Percentiles rank a stretch among this genome's conserved stretches.
Conservation (phyloP, 768 basidiomycete genomes). For the Leccinellum albellum region DNA sequence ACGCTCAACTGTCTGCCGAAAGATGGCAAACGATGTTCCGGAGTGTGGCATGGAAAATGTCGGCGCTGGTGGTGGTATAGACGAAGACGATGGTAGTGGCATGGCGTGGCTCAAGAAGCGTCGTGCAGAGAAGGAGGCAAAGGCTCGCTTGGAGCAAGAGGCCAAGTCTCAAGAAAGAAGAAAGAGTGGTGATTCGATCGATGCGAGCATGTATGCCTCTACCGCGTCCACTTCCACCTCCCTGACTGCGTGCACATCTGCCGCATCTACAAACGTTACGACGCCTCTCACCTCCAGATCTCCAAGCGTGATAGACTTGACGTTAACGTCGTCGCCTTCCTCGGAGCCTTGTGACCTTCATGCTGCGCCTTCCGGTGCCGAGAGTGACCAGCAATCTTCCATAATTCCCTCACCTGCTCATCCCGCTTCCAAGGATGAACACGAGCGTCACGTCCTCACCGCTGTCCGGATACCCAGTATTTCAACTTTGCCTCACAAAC, state of each 20-base stretch:
- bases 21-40: slow-evolving; percentile 14
- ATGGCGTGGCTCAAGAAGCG: slow-evolving; percentile 78
- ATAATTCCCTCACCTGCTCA: background rate
- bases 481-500: slow-evolving; percentile 6
- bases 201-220: slow-evolving; percentile 21
- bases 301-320: slow-evolving; percentile 17
- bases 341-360: background rate
- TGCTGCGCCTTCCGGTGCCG: background rate
- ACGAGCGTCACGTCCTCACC: slow-evolving; percentile 19
- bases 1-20: slow-evolving; percentile 10
- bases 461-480: slow-evolving; percentile 23
- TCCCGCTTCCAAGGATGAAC: slow-evolving; percentile 14
- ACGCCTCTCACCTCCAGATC: slow-evolving; percentile 22
- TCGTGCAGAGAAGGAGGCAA: slow-evolving; percentile 54
- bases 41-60: slow-evolving; percentile 31
- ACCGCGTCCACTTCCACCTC: slow-evolving; percentile 24
- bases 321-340: slow-evolving; percentile 3
- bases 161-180: slow-evolving; percentile 17
- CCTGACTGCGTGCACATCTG: slow-evolving; percentile 19
- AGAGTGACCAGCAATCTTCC: background rate
- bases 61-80: slow-evolving; percentile 25
- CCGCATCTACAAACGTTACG: slow-evolving; percentile 14
- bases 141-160: slow-evolving; percentile 21
- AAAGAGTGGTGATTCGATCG: slow-evolving; percentile 21
- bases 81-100: slow-evolving; percentile 81